Conservation (phyloP, 495 filamentous ascomycete genomes). For the Hamigera avellanea region DNA sequence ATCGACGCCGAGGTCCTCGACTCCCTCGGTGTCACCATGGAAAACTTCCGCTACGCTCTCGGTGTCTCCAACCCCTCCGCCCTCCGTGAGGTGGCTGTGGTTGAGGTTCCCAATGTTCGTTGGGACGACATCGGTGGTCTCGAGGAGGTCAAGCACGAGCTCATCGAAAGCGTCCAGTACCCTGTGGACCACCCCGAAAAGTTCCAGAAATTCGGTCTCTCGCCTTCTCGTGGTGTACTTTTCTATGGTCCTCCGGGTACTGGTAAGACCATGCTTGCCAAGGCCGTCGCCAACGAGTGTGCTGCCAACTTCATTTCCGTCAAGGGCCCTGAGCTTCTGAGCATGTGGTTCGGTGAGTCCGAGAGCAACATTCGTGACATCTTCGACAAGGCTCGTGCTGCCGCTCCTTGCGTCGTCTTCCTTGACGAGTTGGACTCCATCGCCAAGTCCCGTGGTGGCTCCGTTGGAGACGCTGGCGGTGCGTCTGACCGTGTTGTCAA, state of each 20-base stretch:
- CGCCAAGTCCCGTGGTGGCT: constrained; percentile 97
- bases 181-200: constrained; percentile 98
- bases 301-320: constrained; percentile 99
- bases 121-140: constrained; percentile 99
- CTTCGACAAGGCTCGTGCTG: constrained; percentile 98
- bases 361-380: constrained; percentile 99
- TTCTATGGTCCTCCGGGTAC: constrained; percentile 99
- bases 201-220: constrained; percentile 99
- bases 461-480: constrained; percentile 91
- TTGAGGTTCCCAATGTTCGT: constrained; percentile 97
- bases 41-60: constrained; percentile 98
- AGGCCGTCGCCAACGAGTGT: constrained; percentile 98
- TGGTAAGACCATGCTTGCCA: constrained; percentile 98
- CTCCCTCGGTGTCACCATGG: constrained; percentile 96
- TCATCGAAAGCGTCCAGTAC: constrained; percentile 98
- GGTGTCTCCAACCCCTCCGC: constrained; percentile 98
- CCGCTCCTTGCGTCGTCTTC: constrained; percentile 98
- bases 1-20: constrained; percentile 98
- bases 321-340: constrained; percentile 94
- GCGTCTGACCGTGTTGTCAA: constrained; percentile 99
- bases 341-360: constrained; percentile 99
- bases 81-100: constrained; percentile 95
- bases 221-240: constrained; percentile 93
- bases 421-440: constrained; percentile 98
- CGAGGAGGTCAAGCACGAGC: constrained; percentile 97